A percentile compares a stretch with the other conserved stretches of the same genome.
Evolutionary conservation across 108 stramenopile species (phyloP).

Genomic region (Craspedostauros australis): DNA sequence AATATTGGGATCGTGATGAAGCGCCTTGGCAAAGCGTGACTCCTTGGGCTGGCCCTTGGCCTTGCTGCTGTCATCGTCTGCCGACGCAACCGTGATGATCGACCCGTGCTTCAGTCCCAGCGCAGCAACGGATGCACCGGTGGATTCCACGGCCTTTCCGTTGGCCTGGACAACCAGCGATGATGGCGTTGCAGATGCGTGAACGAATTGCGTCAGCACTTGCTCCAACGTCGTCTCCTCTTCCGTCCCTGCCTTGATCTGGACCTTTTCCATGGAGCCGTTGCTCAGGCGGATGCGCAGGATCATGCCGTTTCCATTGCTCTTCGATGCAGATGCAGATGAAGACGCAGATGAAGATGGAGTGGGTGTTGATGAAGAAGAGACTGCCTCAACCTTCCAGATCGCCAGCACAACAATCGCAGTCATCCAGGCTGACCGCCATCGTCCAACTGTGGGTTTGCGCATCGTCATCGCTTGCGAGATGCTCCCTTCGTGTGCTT

Average conservation of each 20-base stretch:
- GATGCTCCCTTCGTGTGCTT: too few relatives aligned
- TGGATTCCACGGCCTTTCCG: constrained; percentile 4
- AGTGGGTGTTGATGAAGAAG: background rate
- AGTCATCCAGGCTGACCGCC: too few relatives aligned
- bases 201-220: constrained; percentile 15
- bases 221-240: constrained; percentile 25
- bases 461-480: too few relatives aligned
- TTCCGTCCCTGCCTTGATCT: constrained; percentile 18
- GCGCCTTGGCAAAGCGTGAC: background rate
- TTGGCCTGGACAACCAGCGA: background rate
- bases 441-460: too few relatives aligned
- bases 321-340: background rate
- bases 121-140: constrained; percentile 8
- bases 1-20: constrained; percentile 3
- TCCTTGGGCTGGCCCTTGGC: constrained; percentile 8
- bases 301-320: constrained; percentile 3
- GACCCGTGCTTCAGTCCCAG: constrained; percentile 65
- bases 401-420: constrained; percentile 4
- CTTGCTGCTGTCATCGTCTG: background rate
- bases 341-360: background rate
- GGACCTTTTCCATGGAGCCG: constrained; percentile 43
- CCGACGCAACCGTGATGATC: constrained; percentile 49
- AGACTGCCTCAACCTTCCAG: background rate
- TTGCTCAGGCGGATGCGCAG: constrained; percentile 37
- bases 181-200: background rate